Evolutionary conservation across 179 eudicot genomes (phyloP).

Genomic region (Carnegiea gigantea): DNA sequence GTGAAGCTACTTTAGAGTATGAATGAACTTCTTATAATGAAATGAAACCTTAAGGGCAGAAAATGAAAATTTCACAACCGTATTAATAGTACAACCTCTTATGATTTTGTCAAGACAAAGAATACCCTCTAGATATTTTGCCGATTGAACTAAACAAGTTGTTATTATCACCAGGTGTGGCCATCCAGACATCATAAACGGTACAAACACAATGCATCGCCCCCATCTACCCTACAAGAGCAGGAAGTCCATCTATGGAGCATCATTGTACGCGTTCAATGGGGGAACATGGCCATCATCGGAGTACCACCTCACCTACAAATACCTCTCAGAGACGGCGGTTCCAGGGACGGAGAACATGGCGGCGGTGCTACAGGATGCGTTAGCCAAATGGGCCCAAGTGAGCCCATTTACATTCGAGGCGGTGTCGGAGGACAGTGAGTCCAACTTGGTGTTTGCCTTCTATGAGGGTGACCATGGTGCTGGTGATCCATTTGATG

Average conservation of each 20-base stretch:
- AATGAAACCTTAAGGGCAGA: no score
- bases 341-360: not conserved
- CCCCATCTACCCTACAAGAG: not conserved
- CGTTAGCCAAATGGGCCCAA: slow-evolving; percentile 31
- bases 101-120: no score
- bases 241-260: not conserved
- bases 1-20: no score
- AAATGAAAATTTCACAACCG: no score
- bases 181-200: slow-evolving; percentile 35
- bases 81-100: no score
- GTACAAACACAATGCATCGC: slow-evolving; percentile 13
- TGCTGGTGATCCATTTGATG: slow-evolving; percentile 24
- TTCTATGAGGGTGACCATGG: slow-evolving; percentile 24
- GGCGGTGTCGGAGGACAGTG: not conserved
- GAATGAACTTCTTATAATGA: no score
- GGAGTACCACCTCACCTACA: slow-evolving; percentile 26
- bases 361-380: slow-evolving; percentile 7
- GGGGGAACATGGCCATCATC: slow-evolving; percentile 21
- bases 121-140: no score
- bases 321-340: slow-evolving; percentile 3
- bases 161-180: slow-evolving; percentile 26
- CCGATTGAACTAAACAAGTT: no score
- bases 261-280: slow-evolving; percentile 1
- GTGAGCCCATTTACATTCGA: slow-evolving; percentile 31
- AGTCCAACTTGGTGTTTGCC: slow-evolving; percentile 18